These are phyloP conservation scores for Arthrobotrys pseudoclavata DNA, from an alignment of 2,329 filamentous ascomycete species.

Conservation along the genomic window DNA sequence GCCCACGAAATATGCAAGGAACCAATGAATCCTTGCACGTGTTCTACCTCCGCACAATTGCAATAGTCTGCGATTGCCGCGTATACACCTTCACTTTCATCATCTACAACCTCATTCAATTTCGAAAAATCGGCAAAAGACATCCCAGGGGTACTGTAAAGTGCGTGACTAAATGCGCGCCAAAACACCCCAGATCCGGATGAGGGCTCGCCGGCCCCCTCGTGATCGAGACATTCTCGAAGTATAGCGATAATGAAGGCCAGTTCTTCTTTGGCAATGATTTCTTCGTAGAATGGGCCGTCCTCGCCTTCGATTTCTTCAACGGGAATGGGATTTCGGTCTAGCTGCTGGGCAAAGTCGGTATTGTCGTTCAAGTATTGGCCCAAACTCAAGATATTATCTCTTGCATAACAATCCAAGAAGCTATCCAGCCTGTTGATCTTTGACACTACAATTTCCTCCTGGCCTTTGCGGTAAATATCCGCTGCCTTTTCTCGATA, in stretches of 20 bases:
- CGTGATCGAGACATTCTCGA: conserved; percentile 18
- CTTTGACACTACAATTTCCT: conserved; percentile 50
- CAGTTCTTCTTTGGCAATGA: conserved; percentile 38
- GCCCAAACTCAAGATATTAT: not conserved
- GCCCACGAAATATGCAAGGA: conserved; percentile 41
- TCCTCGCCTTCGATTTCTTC: conserved; percentile 28
- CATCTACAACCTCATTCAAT: conserved; percentile 11
- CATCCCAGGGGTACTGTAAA: not conserved
- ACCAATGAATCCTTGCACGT: not conserved
- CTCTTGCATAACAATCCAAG: conserved; percentile 25
- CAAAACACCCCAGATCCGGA: conserved; percentile 13
- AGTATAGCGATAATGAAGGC: conserved; percentile 37
- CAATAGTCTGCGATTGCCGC: conserved; percentile 44
- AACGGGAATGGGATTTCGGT: conserved; percentile 28
- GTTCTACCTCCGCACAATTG: not conserved
- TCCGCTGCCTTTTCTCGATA: conserved; percentile 23
- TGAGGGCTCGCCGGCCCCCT: not conserved
- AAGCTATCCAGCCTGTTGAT: conserved; percentile 41
- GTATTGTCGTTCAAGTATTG: conserved; percentile 32
- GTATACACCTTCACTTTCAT: conserved; percentile 38
- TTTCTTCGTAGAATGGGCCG: conserved; percentile 9
- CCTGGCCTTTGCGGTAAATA: conserved; percentile 46
- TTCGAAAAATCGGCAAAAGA: conserved; percentile 31
- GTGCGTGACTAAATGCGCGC: conserved; percentile 1
- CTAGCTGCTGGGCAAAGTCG: conserved; percentile 5